These are phyloP conservation scores for Dothideomycetes sp. DNA, from an alignment of 2,329 filamentous ascomycete species.

Conservation along the genomic window DNA sequence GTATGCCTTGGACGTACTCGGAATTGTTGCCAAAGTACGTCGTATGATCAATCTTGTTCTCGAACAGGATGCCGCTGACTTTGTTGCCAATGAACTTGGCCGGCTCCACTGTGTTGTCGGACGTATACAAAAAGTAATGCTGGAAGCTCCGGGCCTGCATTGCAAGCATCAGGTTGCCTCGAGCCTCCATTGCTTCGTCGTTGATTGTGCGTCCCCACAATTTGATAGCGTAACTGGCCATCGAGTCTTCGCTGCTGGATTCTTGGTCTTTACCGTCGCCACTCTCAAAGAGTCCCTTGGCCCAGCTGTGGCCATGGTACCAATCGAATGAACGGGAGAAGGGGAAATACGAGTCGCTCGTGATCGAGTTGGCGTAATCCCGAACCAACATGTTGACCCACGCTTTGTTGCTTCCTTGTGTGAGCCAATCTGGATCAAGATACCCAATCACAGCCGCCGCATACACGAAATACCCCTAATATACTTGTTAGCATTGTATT, in stretches of 20 bases:
- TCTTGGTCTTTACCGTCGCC: conserved; percentile 75
- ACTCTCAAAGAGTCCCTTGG: conserved; percentile 62
- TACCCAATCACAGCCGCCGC: conserved; percentile 72
- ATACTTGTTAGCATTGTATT: no score
- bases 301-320: conserved; percentile 68
- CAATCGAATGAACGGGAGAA: conserved; percentile 81
- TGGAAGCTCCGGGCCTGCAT: conserved; percentile 63
- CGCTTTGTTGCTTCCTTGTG: conserved; percentile 49
- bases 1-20: conserved; percentile 50
- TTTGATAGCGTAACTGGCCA: conserved; percentile 79
- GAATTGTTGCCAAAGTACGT: conserved; percentile 64
- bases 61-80: conserved; percentile 61
- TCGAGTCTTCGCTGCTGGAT: conserved; percentile 80
- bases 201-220: conserved; percentile 79
- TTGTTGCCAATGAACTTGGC: conserved; percentile 71
- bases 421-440: conserved; percentile 65
- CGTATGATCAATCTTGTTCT: conserved; percentile 90
- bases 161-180: conserved; percentile 72
- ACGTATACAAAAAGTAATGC: conserved; percentile 72
- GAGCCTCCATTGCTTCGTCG: conserved; percentile 69
- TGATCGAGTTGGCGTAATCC: conserved; percentile 68
- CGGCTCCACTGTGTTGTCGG: conserved; percentile 61
- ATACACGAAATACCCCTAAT: conserved; percentile 81
- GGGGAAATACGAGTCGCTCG: conserved; percentile 64
- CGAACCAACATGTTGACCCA: conserved; percentile 79